These are phyloP conservation scores for Barnettozyma siamensis DNA, from an alignment of 805 yeast species.

Conservation along the genomic window DNA sequence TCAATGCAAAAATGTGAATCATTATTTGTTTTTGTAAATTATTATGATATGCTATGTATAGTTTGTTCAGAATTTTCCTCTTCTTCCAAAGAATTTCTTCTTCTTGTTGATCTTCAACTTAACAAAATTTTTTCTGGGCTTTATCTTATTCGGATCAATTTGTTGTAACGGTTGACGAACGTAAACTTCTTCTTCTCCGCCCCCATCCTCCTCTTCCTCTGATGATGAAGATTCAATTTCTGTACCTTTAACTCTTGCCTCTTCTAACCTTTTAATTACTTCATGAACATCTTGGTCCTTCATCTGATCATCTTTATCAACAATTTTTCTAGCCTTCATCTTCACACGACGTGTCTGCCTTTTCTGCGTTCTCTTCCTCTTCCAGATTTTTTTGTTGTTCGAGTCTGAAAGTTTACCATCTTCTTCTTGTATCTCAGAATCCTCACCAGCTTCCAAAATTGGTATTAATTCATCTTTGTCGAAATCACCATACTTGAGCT, in stretches of 20 bases:
- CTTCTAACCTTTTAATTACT: conserved; percentile 11
- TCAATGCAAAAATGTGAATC: neutral
- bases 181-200: conserved; percentile 17
- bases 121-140: conserved; percentile 36
- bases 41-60: neutral
- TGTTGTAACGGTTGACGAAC: conserved; percentile 19
- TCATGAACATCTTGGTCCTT: conserved; percentile 22
- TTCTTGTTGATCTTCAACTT: conserved; percentile 44
- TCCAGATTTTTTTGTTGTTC: conserved; percentile 6
- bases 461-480: conserved; percentile 16
- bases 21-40: no score
- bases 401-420: conserved; percentile 11
- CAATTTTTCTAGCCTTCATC: conserved; percentile 22
- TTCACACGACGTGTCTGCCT: conserved; percentile 27
- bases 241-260: neutral
- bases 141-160: conserved; percentile 30
- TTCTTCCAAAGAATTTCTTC: conserved; percentile 36
- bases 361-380: conserved; percentile 31
- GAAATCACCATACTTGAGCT: conserved; percentile 21
- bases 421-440: no score
- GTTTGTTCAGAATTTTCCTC: conserved; percentile 21
- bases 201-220: conserved; percentile 13
- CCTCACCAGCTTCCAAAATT: conserved; percentile 16
- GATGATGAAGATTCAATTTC: neutral
- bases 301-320: conserved; percentile 30